Evolutionary conservation across 164 flowering plant species (phyloP), one percentile per base, ranked within the genome.

Genomic region (Aristolochia contorta): DNA sequence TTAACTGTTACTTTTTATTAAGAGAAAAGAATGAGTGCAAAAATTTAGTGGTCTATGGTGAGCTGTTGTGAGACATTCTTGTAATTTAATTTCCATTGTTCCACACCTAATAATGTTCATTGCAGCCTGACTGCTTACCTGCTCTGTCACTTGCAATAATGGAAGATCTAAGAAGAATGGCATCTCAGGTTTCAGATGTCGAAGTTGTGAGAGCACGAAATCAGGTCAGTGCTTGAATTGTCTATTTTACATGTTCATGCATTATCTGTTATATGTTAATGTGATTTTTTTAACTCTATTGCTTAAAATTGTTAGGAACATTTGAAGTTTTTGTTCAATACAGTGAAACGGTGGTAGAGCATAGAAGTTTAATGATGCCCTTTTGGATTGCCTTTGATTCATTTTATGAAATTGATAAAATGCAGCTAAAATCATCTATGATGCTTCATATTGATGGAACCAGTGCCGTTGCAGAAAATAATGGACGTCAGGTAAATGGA

Each of bases 391-490:
- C 43, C 3, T 1, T 10, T 37, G 43, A 37, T 37, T 37, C 43
- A 6, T 37, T 37, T 4, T 7, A 37, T 10, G 10, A 37, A 37
- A 37, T 37, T 37, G 43, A 2, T 27, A 37, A 37, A 37, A 8
- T 74, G 71, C 84, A 89, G 96, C 71, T 87, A 75, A 89, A 89
- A 67, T 87, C 96, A 52, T 80, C 86, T 47, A 72, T 89, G 71
- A 61, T 87, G 65, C 91, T 87, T 71, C 86, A 85, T 71, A 69
- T 87, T 23, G 96, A 89, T 71, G 94, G 94, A 67, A 78, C 86
- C 54, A 89, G 91, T 65, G 82, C 88, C 20, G 71, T 82, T 58
- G 96, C 96, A 62, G 96, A 89, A 76, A 91, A 89, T 66, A 89
- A 86, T 74, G 97, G 95, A 12, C 90, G 91, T n/a, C 95, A 90